Percentiles rank a stretch among this genome's conserved stretches.
Evolutionary conservation across 768 basidiomycete genomes (phyloP).

Genomic region (Mycena vulgaris): DNA sequence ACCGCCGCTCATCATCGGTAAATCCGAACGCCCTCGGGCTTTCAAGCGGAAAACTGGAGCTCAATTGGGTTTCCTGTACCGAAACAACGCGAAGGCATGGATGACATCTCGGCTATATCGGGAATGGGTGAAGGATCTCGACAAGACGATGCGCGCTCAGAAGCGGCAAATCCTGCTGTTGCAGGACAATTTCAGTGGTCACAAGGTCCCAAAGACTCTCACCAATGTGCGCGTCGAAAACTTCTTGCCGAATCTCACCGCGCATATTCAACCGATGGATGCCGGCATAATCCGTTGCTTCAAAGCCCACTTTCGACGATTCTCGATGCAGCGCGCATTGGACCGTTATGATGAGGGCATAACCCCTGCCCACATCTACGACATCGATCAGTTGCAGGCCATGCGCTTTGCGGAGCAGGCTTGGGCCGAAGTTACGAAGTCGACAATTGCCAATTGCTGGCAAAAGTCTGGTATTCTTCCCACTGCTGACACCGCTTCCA

Average conservation of each 20-base stretch:
- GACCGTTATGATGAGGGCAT: slow-evolving; percentile 35
- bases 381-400: slow-evolving; percentile 51
- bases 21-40: slow-evolving; percentile 31
- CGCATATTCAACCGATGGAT: slow-evolving; percentile 44
- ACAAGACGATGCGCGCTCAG: slow-evolving; percentile 28
- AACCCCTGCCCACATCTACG: slow-evolving; percentile 40
- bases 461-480: slow-evolving; percentile 49
- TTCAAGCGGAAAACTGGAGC: slow-evolving; percentile 39
- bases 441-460: slow-evolving; percentile 59
- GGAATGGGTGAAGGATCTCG: slow-evolving; percentile 39
- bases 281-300: slow-evolving; percentile 44
- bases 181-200: slow-evolving; percentile 40
- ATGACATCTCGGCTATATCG: slow-evolving; percentile 42
- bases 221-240: slow-evolving; percentile 33
- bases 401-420: slow-evolving; percentile 53
- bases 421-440: slow-evolving; percentile 50
- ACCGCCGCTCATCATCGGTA: slow-evolving; percentile 39
- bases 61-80: slow-evolving; percentile 41
- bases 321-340: slow-evolving; percentile 40
- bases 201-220: slow-evolving; percentile 27
- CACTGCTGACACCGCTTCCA: neutral
- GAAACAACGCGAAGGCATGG: slow-evolving; percentile 44
- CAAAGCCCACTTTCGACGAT: slow-evolving; percentile 42
- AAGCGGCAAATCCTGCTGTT: slow-evolving; percentile 42
- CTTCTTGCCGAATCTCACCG: slow-evolving; percentile 44